Evolutionary conservation across 2,329 filamentous ascomycete genomes (phyloP).

Genomic region (Penicillium thymicola): DNA sequence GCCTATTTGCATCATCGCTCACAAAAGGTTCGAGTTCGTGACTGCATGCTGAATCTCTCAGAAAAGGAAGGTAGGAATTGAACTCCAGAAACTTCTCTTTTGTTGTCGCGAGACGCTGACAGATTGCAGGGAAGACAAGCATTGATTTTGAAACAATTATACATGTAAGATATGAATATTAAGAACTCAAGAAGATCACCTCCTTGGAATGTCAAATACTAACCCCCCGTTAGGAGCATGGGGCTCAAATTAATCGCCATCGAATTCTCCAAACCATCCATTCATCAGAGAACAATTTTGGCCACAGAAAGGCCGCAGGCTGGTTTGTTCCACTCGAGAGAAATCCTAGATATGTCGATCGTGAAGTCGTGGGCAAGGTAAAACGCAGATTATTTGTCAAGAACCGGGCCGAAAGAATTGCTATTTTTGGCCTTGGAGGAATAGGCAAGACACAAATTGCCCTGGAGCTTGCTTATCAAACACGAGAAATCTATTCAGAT

Average conservation of each 20-base stretch:
- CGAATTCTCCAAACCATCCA: background rate
- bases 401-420: constrained; percentile 2
- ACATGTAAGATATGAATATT: background rate
- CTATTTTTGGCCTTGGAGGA: constrained; percentile 18
- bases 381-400: constrained; percentile 6
- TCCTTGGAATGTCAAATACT: too few species aligned
- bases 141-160: background rate
- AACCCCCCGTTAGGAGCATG: too few species aligned
- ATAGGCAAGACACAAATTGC: constrained; percentile 31
- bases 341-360: constrained; percentile 19
- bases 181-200: too few species aligned
- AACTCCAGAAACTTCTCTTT: too few species aligned
- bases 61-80: background rate
- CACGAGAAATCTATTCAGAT: constrained; percentile 14
- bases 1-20: constrained; percentile 12
- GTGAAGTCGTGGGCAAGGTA: constrained; percentile 7
- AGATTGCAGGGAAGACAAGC: background rate
- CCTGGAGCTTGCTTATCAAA: constrained; percentile 25
- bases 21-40: background rate
- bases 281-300: background rate
- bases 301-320: background rate
- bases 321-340: constrained; percentile 17
- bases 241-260: background rate
- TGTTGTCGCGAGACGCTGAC: too few species aligned
- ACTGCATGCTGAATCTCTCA: constrained; percentile 10